Evolutionary conservation across 805 yeast species (phyloP), one percentile per base, ranked within the genome.

Genomic region (Hanseniaspora nectarophila): DNA sequence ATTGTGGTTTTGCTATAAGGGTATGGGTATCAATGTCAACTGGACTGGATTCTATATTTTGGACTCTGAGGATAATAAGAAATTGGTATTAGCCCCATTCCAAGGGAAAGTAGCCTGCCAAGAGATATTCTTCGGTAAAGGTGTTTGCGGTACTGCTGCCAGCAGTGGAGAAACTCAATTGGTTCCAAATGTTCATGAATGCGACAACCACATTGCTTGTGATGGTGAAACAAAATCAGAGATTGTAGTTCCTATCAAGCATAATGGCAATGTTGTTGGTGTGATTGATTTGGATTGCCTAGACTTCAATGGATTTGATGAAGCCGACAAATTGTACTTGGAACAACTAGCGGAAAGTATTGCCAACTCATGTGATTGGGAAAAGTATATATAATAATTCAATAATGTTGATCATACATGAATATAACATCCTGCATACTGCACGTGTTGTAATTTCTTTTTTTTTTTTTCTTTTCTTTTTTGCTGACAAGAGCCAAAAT

Each of bases 91-190:
- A 35, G 98, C 94, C 0, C 98, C 98, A 13, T 90, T 90, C 66
- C 95, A 86, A 66, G 98, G 98, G 4, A 87, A 87, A 65, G 97
- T 90, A 2, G 97, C 97, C 0, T 90, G 98, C 61, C 97, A 92
- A 66, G 68, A 69, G 26, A 92, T 90, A 54, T 61, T 69, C 53
- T 69, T 82, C 48, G 96, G 95, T 4, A 73, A 69, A 54, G 98
- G 98, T 13, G 97, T 90, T 0, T 92, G 97, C 68, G 97, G 98
- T 5, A 69, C 77, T 1, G 95, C 95, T 1, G 95, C 95, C 0
- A 55, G 61, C 0, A 56, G 70, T 0, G 65, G 66, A 52, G 51
- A 64, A 42, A 83, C 95, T 0, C 95, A 87, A 62, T 61, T 88
- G 6, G 96, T 90, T 10, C 71, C 74, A 1, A 77, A 90, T 63